These are phyloP conservation scores for Dothideomycetes sp. DNA, from an alignment of 2,329 filamentous ascomycete genomes.

Conservation along the genomic window DNA sequence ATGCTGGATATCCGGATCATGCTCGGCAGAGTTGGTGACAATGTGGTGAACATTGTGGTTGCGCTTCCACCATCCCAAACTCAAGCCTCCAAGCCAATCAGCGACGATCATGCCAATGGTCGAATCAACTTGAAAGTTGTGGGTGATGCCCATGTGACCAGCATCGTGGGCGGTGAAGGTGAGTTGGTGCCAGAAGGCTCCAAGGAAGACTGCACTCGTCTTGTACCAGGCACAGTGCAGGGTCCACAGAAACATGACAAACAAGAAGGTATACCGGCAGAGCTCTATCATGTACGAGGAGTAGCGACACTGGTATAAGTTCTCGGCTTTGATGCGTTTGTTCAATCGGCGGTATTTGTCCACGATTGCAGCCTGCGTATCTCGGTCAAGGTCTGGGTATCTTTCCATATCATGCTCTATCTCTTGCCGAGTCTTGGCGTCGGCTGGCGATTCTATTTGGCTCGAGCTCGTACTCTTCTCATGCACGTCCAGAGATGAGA, in stretches of 20 bases:
- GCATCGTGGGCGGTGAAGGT: constrained; percentile 92
- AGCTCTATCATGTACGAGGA: constrained; percentile 65
- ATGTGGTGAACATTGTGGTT: constrained; percentile 30
- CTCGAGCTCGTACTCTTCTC: constrained; percentile 22
- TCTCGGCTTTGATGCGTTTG: constrained; percentile 58
- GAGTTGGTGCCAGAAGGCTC: constrained; percentile 85
- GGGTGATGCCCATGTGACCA: constrained; percentile 94
- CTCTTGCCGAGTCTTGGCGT: constrained; percentile 54
- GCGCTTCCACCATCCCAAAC: constrained; percentile 65
- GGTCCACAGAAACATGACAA: constrained; percentile 45
- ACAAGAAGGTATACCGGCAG: constrained; percentile 59
- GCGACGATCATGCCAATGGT: constrained; percentile 83
- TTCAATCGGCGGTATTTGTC: constrained; percentile 72
- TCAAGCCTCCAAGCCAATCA: constrained; percentile 80
- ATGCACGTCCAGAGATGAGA: constrained; percentile 40
- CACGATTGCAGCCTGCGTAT: constrained; percentile 65
- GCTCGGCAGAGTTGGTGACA: constrained; percentile 82
- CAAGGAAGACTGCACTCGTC: constrained; percentile 64
- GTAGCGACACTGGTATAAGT: constrained; percentile 79
- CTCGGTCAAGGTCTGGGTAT: constrained; percentile 67
- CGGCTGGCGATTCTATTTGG: neutral
- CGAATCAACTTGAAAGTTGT: constrained; percentile 72
- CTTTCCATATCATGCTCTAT: constrained; percentile 65
- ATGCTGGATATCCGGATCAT: constrained; percentile 84
- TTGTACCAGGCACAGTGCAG: constrained; percentile 32